Evolutionary conservation across 495 filamentous ascomycete genomes (phyloP).

Genomic region (Sporormia fimetaria): DNA sequence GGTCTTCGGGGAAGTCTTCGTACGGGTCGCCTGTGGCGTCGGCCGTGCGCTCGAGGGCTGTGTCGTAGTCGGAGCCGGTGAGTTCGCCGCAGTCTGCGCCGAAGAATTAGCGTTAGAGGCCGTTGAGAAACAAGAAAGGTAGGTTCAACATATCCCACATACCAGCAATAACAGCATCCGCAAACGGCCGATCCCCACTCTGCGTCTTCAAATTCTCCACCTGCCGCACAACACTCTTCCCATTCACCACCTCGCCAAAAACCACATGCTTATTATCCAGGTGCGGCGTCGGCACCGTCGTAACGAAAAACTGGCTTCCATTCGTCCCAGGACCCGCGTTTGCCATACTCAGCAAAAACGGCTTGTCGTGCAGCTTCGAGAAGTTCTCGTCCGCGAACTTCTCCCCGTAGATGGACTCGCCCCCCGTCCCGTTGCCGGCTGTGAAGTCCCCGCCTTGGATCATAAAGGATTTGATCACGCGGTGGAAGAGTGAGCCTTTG

Average conservation of each 20-base stretch:
- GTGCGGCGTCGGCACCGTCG: slow-evolving; percentile 85
- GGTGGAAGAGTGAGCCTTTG: slow-evolving; percentile 87
- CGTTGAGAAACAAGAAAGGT: background rate
- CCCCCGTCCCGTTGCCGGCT: slow-evolving; percentile 78
- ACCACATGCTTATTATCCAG: slow-evolving; percentile 96
- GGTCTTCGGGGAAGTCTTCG: slow-evolving; percentile 94
- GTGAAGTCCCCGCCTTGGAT: slow-evolving; percentile 99
- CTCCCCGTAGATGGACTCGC: slow-evolving; percentile 94
- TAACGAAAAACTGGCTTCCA: slow-evolving; percentile 96
- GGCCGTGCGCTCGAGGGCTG: slow-evolving; percentile 48
- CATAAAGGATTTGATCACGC: slow-evolving; percentile 98
- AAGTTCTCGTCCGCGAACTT: slow-evolving; percentile 99
- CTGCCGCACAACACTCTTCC: slow-evolving; percentile 81
- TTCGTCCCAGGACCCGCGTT: slow-evolving; percentile 97
- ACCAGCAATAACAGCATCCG: slow-evolving; percentile 59
- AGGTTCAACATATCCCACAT: slow-evolving; percentile 5
- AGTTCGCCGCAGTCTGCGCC: slow-evolving; percentile 72
- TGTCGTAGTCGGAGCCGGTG: slow-evolving; percentile 51
- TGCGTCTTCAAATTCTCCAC: slow-evolving; percentile 79
- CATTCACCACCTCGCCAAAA: slow-evolving; percentile 87
- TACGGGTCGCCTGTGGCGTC: slow-evolving; percentile 84
- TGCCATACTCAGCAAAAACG: slow-evolving; percentile 93
- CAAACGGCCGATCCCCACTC: slow-evolving; percentile 62
- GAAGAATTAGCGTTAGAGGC: background rate
- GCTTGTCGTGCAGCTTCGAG: slow-evolving; percentile 80